Base-by-base conservation (phyloP, 2,329 filamentous ascomycete genomes). In the Parastagonospora nodorum region DNA sequence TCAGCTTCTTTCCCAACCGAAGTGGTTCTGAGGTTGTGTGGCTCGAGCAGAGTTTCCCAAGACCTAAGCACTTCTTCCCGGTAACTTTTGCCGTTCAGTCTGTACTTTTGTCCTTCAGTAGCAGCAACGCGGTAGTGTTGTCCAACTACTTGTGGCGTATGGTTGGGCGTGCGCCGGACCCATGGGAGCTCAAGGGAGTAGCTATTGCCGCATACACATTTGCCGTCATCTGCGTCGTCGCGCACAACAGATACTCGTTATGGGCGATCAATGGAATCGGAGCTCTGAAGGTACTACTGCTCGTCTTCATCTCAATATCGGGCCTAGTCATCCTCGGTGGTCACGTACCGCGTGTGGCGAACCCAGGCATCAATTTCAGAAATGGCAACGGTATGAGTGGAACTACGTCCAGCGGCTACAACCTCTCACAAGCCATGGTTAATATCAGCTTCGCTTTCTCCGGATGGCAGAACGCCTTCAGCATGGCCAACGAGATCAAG, bases 251-350 rank as follows among this genome's bases (percentile, higher is more conserved):
- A 12, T 67, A 58, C 55, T 67, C 64, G 2, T 62, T 68, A n/a
- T 53, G 61, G 7, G 35, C 66, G 9, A 68, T 66, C 56, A 70
- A 69, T 35, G 15, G 67, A 9, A 69, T 70, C n/a, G 62, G 63
- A 8, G 52, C 55, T 2, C 60, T 88, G 32, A 89, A 89, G 61
- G 66, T 88, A 3, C 60, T 82, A 12, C 87, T 84, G 0, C 72
- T 89, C 2, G 54, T 88, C n/a, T 86, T 88, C 50, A 67, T 72
- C 15, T 60, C 62, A 10, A 59, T 67, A 19, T 64, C 66, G 2
- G 68, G 68, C 2, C 64, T 71, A 24, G 67, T 61, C 2, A 63
- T 69, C 5, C 51, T 71, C 12, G 67, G 65, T 7, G 68, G 68
- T 11, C 24, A 29, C n/a, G 52, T 59, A 7, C 68, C 66, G 2